phyloP scores from a whole-genome alignment of 1,139 yeast genomes.

The Geotrichum macrosporum region DNA sequence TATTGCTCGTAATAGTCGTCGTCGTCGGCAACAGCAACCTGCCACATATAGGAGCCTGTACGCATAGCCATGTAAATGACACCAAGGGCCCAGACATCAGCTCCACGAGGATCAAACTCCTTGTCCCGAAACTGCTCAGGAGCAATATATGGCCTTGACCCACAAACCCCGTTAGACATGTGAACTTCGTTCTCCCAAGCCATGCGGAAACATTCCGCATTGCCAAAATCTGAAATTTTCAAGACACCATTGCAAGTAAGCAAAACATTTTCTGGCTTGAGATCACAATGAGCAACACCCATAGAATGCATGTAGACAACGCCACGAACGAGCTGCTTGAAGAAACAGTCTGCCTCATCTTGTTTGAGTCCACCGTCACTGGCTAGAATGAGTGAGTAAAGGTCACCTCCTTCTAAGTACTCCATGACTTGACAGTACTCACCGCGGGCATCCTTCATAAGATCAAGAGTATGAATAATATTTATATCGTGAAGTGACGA shows the following conservation, averaged over 20 bases:
- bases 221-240: slow-evolving; percentile 93
- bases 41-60: slow-evolving; percentile 93
- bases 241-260: slow-evolving; percentile 74
- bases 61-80: slow-evolving; percentile 98
- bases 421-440: slow-evolving; percentile 97
- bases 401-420: slow-evolving; percentile 91
- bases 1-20: slow-evolving; percentile 79
- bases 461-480: slow-evolving; percentile 80
- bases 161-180: slow-evolving; percentile 78
- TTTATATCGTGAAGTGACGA: slow-evolving; percentile 73
- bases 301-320: slow-evolving; percentile 94
- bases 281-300: slow-evolving; percentile 95
- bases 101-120: slow-evolving; percentile 85
- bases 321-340: slow-evolving; percentile 85
- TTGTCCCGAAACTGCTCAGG: slow-evolving; percentile 81
- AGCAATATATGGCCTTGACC: slow-evolving; percentile 91
- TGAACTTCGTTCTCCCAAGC: slow-evolving; percentile 94
- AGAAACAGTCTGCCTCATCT: slow-evolving; percentile 90
- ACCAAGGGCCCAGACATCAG: slow-evolving; percentile 96
- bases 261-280: slow-evolving; percentile 88
- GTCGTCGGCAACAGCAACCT: slow-evolving; percentile 62
- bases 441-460: slow-evolving; percentile 85
- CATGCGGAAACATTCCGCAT: slow-evolving; percentile 91
- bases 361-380: slow-evolving; percentile 74
- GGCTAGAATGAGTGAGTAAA: slow-evolving; percentile 78